Percentiles rank a stretch among this genome's conserved stretches.
Evolutionary conservation across 75 land plant species (phyloP).

Genomic region (Sequoiadendron giganteum): DNA sequence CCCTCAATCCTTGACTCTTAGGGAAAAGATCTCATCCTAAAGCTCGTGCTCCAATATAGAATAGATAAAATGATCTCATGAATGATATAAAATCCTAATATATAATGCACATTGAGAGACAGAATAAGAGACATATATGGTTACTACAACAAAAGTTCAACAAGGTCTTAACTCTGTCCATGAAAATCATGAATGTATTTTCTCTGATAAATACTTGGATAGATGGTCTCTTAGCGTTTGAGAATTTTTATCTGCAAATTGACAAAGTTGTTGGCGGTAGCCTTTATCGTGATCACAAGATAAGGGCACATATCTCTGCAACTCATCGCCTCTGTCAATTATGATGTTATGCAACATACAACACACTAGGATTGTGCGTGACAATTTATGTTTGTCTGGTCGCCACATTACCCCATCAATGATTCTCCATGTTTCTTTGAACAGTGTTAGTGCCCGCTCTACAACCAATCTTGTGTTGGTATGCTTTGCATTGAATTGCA

Average conservation of each 20-base stretch:
- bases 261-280: slow-evolving; percentile 52
- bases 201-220: slow-evolving; percentile 25
- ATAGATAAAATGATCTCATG: too few species aligned
- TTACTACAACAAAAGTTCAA: background rate
- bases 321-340: slow-evolving; percentile 61
- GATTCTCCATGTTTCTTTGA: slow-evolving; percentile 75
- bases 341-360: slow-evolving; percentile 81
- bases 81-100: too few species aligned
- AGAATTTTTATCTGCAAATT: slow-evolving; percentile 27
- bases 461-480: too few species aligned
- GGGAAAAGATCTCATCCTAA: too few species aligned
- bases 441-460: slow-evolving; percentile 47
- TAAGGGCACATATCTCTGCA: slow-evolving; percentile 42
- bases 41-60: too few species aligned
- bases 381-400: slow-evolving; percentile 68
- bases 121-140: background rate
- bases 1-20: too few species aligned
- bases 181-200: background rate
- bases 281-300: slow-evolving; percentile 61
- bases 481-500: too few species aligned
- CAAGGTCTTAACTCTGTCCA: background rate
- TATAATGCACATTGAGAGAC: too few species aligned
- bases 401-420: slow-evolving; percentile 69
- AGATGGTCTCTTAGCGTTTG: slow-evolving; percentile 33
- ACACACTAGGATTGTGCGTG: slow-evolving; percentile 69